Evolutionary conservation across 805 yeast genomes (phyloP).

Genomic region (Candida montana): DNA sequence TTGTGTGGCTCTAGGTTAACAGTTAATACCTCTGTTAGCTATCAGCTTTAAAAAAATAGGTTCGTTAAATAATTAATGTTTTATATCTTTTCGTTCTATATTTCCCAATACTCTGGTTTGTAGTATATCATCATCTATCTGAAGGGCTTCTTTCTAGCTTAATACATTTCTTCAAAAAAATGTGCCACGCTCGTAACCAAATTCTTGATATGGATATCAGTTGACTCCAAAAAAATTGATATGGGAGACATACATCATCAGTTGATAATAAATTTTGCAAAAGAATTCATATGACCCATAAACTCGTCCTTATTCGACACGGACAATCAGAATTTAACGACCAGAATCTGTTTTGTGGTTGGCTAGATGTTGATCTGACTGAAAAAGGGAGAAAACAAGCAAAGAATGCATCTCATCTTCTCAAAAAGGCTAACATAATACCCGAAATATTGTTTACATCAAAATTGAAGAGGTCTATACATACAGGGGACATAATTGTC

Average conservation of each 20-base stretch:
- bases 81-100: not conserved
- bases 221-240: too few relatives aligned
- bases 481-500: conserved; percentile 65
- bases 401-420: conserved; percentile 51
- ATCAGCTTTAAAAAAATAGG: conserved; percentile 21
- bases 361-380: conserved; percentile 74
- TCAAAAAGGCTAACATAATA: conserved; percentile 40
- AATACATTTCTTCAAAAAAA: too few relatives aligned
- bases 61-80: conserved; percentile 10
- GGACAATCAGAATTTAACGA: conserved; percentile 81
- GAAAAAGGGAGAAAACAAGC: conserved; percentile 68
- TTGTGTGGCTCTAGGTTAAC: conserved; percentile 25
- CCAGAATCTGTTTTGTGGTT: conserved; percentile 74
- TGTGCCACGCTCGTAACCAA: too few relatives aligned
- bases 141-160: too few relatives aligned
- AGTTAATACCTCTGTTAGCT: conserved; percentile 29
- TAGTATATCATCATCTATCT: too few relatives aligned
- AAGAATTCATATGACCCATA: conserved; percentile 21
- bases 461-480: conserved; percentile 65
- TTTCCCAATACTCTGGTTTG: too few relatives aligned
- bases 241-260: too few relatives aligned
- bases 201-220: too few relatives aligned
- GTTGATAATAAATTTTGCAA: too few relatives aligned
- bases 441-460: conserved; percentile 69
- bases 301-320: conserved; percentile 64